These are phyloP conservation scores for Fagus crenata DNA, from an alignment of 306 rosid species.

Conservation along the genomic window DNA sequence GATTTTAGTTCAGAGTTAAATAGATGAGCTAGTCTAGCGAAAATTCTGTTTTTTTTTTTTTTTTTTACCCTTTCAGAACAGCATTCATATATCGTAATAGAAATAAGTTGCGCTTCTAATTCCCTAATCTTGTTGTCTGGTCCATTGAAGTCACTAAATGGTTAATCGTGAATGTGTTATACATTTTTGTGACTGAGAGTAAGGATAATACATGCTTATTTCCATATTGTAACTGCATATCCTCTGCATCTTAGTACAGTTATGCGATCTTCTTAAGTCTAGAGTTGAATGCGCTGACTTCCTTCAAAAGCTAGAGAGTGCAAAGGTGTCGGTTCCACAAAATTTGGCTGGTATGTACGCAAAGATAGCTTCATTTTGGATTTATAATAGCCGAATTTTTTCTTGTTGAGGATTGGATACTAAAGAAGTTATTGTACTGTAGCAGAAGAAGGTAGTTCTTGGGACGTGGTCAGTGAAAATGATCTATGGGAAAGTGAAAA, in stretches of 20 bases:
- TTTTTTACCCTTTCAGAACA: background rate
- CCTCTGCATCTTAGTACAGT: conserved; percentile 48
- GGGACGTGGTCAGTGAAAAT: conserved; percentile 77
- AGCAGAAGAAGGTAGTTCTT: conserved; percentile 82
- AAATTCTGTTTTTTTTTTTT: no score
- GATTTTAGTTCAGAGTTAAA: no score
- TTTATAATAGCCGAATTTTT: background rate
- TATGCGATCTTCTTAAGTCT: conserved; percentile 80
- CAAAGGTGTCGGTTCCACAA: conserved; percentile 57
- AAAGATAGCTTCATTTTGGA: conserved; percentile 10
- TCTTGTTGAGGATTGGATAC: conserved; percentile 20
- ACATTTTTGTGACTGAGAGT: conserved; percentile 15
- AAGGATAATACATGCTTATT: background rate
- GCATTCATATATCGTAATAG: background rate
- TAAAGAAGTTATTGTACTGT: conserved; percentile 24
- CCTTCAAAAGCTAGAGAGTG: conserved; percentile 77
- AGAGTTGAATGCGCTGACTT: conserved; percentile 79
- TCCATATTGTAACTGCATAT: conserved; percentile 15
- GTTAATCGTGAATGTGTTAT: background rate
- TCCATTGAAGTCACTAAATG: background rate
- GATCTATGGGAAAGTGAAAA: conserved; percentile 84
- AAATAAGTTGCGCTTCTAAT: conserved; percentile 6
- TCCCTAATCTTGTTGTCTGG: conserved; percentile 2
- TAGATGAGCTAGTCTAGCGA: no score
- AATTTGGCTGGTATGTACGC: conserved; percentile 53